Percentiles rank a stretch among this genome's conserved stretches.
phyloP scores from a whole-genome alignment of 805 yeast genomes.

The Wickerhamomyces ciferrii region DNA sequence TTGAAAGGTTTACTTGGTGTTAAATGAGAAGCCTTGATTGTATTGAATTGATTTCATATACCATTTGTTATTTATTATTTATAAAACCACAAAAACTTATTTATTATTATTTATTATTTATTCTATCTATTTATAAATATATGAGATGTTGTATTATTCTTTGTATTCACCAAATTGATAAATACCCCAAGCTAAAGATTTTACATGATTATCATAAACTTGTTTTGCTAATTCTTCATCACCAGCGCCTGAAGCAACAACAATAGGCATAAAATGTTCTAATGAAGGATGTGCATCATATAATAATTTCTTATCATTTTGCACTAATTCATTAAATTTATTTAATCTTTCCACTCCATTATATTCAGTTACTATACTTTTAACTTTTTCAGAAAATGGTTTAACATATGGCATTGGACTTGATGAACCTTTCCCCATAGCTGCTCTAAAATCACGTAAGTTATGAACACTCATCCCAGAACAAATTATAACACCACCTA shows the following conservation, averaged over 20 bases:
- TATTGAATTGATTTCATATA: conserved; percentile 2
- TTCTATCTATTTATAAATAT: no score
- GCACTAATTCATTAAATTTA: conserved; percentile 31
- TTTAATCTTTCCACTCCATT: conserved; percentile 27
- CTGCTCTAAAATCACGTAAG: conserved; percentile 50
- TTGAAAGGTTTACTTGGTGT: conserved; percentile 10
- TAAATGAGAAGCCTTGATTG: neutral
- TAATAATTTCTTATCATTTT: conserved; percentile 28
- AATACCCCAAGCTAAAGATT: conserved; percentile 66
- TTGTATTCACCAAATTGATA: conserved; percentile 39
- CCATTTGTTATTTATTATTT: conserved; percentile 1
- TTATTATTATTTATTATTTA: no score
- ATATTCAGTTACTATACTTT: conserved; percentile 28
- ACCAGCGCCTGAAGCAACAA: conserved; percentile 53
- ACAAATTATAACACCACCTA: conserved; percentile 49
- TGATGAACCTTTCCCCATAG: conserved; percentile 22
- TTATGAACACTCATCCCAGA: conserved; percentile 85
- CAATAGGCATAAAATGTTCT: conserved; percentile 68
- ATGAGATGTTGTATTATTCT: no score
- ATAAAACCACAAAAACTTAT: no score
- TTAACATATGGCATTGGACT: conserved; percentile 40
- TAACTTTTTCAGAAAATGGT: conserved; percentile 45
- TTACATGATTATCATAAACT: conserved; percentile 37
- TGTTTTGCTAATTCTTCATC: conserved; percentile 35
- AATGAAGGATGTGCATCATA: conserved; percentile 66